These are phyloP conservation scores for Didymella arachidicola DNA, from an alignment of 2,329 filamentous ascomycete species.

Conservation along the genomic window DNA sequence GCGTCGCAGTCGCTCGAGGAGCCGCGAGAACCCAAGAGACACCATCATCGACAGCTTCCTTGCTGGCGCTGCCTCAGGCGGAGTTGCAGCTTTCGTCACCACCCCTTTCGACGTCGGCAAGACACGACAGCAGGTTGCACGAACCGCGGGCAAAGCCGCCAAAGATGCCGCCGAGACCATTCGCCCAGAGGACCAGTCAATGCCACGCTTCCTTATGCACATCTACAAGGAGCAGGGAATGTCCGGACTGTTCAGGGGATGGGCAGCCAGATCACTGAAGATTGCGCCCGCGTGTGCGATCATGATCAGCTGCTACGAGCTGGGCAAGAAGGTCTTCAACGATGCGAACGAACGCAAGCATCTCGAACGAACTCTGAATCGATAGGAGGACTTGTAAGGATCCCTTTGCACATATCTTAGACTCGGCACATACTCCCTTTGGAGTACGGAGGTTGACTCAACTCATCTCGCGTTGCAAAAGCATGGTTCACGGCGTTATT, in stretches of 20 bases:
- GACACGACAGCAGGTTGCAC: constrained; percentile 86
- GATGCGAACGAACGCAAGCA: constrained; percentile 70
- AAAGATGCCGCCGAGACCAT: constrained; percentile 52
- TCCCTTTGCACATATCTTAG: constrained; percentile 12
- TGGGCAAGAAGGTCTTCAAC: constrained; percentile 87
- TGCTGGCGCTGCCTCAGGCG: constrained; percentile 83
- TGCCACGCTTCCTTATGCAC: constrained; percentile 85
- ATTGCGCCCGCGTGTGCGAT: constrained; percentile 97
- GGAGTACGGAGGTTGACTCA: constrained; percentile 19
- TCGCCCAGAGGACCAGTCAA: constrained; percentile 75
- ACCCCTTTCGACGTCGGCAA: constrained; percentile 98
- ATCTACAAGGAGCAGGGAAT: constrained; percentile 88
- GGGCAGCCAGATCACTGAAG: constrained; percentile 90
- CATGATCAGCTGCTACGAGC: constrained; percentile 98
- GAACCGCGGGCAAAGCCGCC: constrained; percentile 60
- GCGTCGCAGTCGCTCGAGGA: constrained; percentile 61
- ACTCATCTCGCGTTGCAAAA: constrained; percentile 24
- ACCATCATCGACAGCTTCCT: constrained; percentile 90
- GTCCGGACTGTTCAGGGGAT: constrained; percentile 85
- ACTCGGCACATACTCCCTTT: constrained; percentile 7
- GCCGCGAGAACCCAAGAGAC: constrained; percentile 72
- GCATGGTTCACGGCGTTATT: constrained; percentile 20
- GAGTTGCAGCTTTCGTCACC: constrained; percentile 84
- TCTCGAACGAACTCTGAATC: constrained; percentile 24
- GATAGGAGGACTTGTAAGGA: constrained; percentile 1